Evolutionary conservation across 306 rosid species (phyloP).

Genomic region (Aeschynomene evenia): DNA sequence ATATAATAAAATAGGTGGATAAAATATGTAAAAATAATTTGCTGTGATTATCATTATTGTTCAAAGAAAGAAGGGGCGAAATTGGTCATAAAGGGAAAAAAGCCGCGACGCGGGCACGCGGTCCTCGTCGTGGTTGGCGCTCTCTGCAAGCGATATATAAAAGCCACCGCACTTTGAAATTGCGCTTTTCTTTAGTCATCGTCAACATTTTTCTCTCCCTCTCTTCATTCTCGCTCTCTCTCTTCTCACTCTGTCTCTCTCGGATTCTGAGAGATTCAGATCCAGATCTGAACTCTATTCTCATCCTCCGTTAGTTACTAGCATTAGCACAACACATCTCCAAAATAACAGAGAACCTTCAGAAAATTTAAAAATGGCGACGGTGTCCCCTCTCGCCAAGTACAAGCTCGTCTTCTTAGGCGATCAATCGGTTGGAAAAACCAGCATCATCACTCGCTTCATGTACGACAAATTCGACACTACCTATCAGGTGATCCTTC

Average conservation of each 20-base stretch:
- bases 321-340: neutral
- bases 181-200: neutral
- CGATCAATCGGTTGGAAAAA: conserved; percentile 84
- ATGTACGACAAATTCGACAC: conserved; percentile 87
- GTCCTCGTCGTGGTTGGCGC: conserved; percentile 60
- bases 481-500: conserved; percentile 65
- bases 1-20: too few species aligned
- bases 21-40: too few species aligned
- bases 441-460: conserved; percentile 86
- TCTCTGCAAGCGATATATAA: conserved; percentile 37
- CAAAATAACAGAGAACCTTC: neutral
- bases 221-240: conserved; percentile 16
- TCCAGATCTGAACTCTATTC: conserved; percentile 16
- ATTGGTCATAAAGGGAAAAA: neutral
- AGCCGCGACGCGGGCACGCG: conserved; percentile 9
- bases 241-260: conserved; percentile 1
- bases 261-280: conserved; percentile 34
- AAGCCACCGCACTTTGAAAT: conserved; percentile 37
- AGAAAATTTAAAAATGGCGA: conserved; percentile 44
- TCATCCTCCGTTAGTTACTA: neutral
- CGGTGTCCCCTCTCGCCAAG: conserved; percentile 80
- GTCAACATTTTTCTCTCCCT: conserved; percentile 11
- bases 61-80: conserved; percentile 18
- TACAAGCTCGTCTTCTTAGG: conserved; percentile 86
- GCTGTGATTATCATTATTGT: too few species aligned